A percentile compares a stretch with the other conserved stretches of the same genome.
Evolutionary conservation across 257 asterid species (phyloP).

Genomic region (Paraleonurus japonicus): DNA sequence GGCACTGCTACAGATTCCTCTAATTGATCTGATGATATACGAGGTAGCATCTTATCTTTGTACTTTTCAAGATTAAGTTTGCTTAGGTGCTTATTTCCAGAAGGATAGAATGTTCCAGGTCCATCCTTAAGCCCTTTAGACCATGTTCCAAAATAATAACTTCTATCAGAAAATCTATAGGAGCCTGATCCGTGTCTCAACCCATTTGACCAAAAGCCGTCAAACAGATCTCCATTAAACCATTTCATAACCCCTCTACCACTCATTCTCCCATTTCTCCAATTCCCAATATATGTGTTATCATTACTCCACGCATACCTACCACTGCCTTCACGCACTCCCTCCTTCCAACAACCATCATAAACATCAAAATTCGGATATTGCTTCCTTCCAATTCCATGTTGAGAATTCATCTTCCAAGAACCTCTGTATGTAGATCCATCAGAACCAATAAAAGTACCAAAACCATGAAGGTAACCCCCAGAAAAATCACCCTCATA

Average conservation of each 20-base stretch:
- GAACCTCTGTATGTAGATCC: conserved; percentile 79
- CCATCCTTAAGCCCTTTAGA: conserved; percentile 90
- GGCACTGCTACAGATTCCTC: conserved; percentile 48
- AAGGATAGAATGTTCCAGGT: conserved; percentile 80
- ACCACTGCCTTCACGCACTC: conserved; percentile 90
- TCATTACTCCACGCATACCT: conserved; percentile 79
- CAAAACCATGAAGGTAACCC: conserved; percentile 82
- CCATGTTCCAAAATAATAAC: conserved; percentile 92
- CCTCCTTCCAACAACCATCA: conserved; percentile 96
- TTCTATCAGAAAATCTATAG: conserved; percentile 72
- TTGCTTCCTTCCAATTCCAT: conserved; percentile 85
- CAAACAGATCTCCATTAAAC: conserved; percentile 77
- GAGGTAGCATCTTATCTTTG: conserved; percentile 44
- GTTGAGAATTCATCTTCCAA: conserved; percentile 86
- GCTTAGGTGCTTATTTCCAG: conserved; percentile 49
- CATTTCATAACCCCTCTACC: conserved; percentile 97
- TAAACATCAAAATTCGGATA: conserved; percentile 77
- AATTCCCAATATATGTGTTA: conserved; percentile 74
- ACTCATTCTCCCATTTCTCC: conserved; percentile 74
- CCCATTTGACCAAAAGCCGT: conserved; percentile 89
- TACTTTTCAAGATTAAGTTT: conserved; percentile 41
- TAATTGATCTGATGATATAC: conserved; percentile 36
- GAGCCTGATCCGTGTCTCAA: conserved; percentile 80
- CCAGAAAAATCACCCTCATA: conserved; percentile 93
- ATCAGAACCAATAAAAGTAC: conserved; percentile 65